Evolutionary conservation across 2,329 filamentous ascomycete genomes (phyloP).

Genomic region (Pseudonectria foliicola): DNA sequence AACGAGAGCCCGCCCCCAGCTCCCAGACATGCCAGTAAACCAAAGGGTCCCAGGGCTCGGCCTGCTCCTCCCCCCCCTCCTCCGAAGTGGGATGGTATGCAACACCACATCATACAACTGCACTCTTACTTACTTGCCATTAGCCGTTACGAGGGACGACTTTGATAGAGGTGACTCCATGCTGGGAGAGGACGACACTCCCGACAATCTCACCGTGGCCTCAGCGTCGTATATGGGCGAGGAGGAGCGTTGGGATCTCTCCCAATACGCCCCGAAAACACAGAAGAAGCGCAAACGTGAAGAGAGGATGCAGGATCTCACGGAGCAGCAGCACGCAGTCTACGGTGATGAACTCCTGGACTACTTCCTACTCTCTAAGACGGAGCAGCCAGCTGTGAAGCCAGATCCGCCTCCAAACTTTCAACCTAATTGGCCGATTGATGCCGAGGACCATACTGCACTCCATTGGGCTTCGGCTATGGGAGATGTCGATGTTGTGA

Average conservation of each 20-base stretch:
- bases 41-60: conserved; percentile 59
- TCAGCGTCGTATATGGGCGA: conserved; percentile 82
- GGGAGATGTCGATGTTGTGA: conserved; percentile 90
- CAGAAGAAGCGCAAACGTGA: conserved; percentile 72
- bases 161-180: conserved; percentile 56
- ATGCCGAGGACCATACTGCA: conserved; percentile 85
- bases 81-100: conserved; percentile 47
- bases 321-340: conserved; percentile 77
- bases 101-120: background rate
- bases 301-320: conserved; percentile 52
- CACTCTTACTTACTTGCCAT: conserved; percentile 6
- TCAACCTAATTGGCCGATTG: conserved; percentile 85
- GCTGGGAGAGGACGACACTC: conserved; percentile 70
- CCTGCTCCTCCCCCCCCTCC: conserved; percentile 22
- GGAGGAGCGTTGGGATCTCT: conserved; percentile 67
- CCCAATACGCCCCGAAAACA: conserved; percentile 49
- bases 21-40: conserved; percentile 84
- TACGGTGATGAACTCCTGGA: conserved; percentile 92
- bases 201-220: conserved; percentile 74
- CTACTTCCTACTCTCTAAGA: conserved; percentile 85
- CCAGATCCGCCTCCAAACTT: conserved; percentile 81
- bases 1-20: conserved; percentile 86
- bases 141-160: conserved; percentile 41
- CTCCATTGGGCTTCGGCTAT: conserved; percentile 97
- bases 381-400: conserved; percentile 62